A percentile compares a stretch with the other conserved stretches of the same genome.
These are phyloP conservation scores for Aspergillus leporis DNA, from an alignment of 495 filamentous ascomycete genomes.

Conservation along the genomic window DNA sequence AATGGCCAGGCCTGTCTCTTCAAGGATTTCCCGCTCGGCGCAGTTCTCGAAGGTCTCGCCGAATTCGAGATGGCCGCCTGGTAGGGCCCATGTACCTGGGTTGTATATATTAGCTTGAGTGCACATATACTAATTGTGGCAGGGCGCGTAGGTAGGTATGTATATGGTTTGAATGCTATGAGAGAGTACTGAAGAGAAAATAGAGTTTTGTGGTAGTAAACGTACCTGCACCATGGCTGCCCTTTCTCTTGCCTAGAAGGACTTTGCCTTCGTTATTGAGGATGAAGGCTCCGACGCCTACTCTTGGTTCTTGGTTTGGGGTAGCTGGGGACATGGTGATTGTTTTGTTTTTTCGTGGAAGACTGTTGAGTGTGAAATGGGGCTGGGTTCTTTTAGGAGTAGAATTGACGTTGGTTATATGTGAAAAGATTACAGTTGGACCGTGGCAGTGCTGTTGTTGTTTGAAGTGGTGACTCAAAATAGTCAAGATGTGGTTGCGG, in stretches of 20 bases:
- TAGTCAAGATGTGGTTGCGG: no score
- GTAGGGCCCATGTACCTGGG: slow-evolving; percentile 59
- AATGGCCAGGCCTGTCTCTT: slow-evolving; percentile 65
- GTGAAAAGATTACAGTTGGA: no score
- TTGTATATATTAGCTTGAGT: background rate
- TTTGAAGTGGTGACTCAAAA: no score
- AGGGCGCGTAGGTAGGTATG: background rate
- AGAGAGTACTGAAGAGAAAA: background rate
- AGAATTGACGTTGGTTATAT: no score
- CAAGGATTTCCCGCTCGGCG: slow-evolving; percentile 62
- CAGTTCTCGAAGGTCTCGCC: slow-evolving; percentile 59
- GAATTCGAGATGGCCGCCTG: slow-evolving; percentile 69
- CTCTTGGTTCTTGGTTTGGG: background rate
- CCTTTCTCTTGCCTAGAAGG: slow-evolving; percentile 7
- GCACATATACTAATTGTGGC: background rate
- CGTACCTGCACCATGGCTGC: slow-evolving; percentile 34
- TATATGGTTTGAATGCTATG: background rate
- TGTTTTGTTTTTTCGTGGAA: background rate
- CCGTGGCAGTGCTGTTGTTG: no score
- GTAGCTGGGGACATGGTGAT: background rate
- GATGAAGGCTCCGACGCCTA: background rate
- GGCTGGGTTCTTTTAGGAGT: no score
- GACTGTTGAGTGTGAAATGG: no score
- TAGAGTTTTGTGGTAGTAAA: background rate
- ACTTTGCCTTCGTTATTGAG: background rate